These are phyloP conservation scores for Volvox reticuliferus DNA, from an alignment of 139 green algal genomes.

Conservation along the genomic window DNA sequence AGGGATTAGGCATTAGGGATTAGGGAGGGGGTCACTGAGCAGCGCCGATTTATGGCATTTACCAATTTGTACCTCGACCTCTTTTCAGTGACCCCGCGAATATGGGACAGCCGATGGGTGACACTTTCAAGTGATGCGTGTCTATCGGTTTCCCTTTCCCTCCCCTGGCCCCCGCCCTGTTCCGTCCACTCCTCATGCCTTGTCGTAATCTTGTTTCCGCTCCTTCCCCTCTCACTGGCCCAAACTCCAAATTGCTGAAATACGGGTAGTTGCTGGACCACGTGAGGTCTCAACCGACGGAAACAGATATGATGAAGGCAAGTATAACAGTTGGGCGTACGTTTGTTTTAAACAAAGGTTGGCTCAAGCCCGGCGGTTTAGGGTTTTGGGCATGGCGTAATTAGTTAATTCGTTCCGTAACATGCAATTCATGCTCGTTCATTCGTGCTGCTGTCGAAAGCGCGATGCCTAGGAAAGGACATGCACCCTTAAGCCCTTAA, in stretches of 20 bases:
- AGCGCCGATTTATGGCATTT: neutral
- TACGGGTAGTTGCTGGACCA: slow-evolving; percentile 69
- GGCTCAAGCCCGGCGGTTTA: no score
- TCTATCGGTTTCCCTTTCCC: neutral
- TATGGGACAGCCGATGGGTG: neutral
- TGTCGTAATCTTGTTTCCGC: neutral
- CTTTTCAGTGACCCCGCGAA: neutral
- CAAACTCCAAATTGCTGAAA: neutral
- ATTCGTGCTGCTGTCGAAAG: neutral
- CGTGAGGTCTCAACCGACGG: slow-evolving; percentile 67
- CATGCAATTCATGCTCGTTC: neutral
- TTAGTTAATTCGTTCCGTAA: neutral
- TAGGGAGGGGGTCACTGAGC: neutral
- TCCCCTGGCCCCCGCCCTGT: neutral
- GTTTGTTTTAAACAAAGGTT: no score
- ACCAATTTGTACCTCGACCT: neutral
- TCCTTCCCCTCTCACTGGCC: neutral
- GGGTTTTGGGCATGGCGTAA: neutral
- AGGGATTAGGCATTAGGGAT: neutral
- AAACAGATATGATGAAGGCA: slow-evolving; percentile 78
- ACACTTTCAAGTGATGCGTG: neutral
- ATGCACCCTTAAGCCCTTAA: no score
- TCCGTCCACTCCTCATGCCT: neutral
- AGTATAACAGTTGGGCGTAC: neutral
- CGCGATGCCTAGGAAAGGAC: no score